Conservation (phyloP, 305 asterid species). For the Solanum hybrid region DNA sequence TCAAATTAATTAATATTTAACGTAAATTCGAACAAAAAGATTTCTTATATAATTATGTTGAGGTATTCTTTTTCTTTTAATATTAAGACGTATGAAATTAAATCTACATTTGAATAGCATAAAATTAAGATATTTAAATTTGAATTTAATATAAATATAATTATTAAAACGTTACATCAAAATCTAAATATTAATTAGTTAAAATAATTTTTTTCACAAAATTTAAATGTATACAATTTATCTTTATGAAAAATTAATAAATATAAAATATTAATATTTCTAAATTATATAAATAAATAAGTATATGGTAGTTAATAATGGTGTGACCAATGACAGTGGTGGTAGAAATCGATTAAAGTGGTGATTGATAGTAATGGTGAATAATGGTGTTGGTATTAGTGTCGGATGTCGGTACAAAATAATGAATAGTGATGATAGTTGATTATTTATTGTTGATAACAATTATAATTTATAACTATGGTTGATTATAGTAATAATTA, state of each 20-base stretch:
- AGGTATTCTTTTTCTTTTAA: too few species aligned
- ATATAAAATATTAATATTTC: background rate
- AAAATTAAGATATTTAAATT: background rate
- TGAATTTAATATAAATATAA: background rate
- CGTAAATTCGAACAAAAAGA: too few species aligned
- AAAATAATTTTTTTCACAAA: too few species aligned
- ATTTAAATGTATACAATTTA: too few species aligned
- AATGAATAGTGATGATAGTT: fast-evolving
- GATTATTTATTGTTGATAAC: background rate
- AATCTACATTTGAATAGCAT: too few species aligned
- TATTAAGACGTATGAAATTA: too few species aligned
- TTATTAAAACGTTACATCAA: fast-evolving
- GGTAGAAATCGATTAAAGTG: background rate
- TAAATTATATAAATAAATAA: background rate
- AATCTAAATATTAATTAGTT: background rate
- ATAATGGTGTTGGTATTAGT: too few species aligned
- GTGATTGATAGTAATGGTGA: too few species aligned
- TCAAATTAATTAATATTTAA: too few species aligned
- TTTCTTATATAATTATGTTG: too few species aligned
- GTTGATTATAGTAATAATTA: background rate
- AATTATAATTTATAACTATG: background rate
- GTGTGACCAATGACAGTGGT: background rate
- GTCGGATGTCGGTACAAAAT: background rate
- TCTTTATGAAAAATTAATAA: too few species aligned
- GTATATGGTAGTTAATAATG: fast-evolving